Percentiles rank a stretch among this genome's conserved stretches.
Conservation (phyloP, 192 early-diverging fungal genomes). For the Rhizoclosmatium globosum region DNA sequence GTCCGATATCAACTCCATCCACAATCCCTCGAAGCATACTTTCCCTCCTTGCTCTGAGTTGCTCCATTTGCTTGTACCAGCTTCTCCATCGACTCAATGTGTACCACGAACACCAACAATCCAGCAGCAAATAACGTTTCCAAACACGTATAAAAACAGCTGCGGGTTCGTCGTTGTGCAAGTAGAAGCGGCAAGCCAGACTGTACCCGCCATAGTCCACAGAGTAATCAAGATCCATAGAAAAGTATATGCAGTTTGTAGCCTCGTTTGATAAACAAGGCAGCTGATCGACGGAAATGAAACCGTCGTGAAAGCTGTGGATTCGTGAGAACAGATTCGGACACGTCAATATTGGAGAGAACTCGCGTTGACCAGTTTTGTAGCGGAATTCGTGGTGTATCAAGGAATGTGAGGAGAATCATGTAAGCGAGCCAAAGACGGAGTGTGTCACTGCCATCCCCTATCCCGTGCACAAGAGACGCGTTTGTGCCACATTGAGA, state of each 20-base stretch:
- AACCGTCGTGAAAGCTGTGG: no score
- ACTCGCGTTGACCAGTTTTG: background rate
- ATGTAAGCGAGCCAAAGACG: slow-evolving; percentile 14
- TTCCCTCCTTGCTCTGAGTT: background rate
- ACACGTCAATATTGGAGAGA: background rate
- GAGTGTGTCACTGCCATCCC: background rate
- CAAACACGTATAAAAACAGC: slow-evolving; percentile 7
- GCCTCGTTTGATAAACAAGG: no score
- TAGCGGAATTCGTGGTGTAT: slow-evolving; percentile 13
- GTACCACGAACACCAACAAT: slow-evolving; percentile 23
- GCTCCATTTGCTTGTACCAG: slow-evolving; percentile 10
- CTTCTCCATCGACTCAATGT: slow-evolving; percentile 12
- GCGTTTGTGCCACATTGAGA: background rate
- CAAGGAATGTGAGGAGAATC: slow-evolving; percentile 11
- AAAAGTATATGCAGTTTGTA: background rate
- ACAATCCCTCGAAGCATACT: background rate
- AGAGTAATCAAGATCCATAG: slow-evolving; percentile 24
- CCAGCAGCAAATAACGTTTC: background rate
- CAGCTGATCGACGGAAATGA: no score
- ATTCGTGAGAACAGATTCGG: no score
- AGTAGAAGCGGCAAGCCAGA: background rate
- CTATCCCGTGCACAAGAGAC: slow-evolving; percentile 2
- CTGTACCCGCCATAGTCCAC: slow-evolving; percentile 24
- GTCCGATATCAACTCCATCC: background rate
- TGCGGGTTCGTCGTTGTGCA: slow-evolving; percentile 21